Evolutionary conservation across 345 rosid genomes (phyloP).

Genomic region (Raphanus sativus): DNA sequence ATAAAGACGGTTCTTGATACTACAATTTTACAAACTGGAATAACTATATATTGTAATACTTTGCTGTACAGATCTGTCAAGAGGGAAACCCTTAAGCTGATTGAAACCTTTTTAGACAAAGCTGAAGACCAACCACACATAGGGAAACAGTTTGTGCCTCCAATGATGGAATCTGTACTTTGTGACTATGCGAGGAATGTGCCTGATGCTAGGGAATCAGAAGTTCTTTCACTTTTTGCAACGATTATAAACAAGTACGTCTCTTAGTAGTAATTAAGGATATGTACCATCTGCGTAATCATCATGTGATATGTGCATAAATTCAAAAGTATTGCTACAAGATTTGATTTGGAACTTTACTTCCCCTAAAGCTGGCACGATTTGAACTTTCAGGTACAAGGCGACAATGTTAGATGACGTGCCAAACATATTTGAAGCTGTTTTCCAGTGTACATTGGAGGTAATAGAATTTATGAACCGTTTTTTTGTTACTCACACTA

Average conservation of each 20-base stretch:
- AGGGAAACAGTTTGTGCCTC: conserved; percentile 98
- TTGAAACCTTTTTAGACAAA: conserved; percentile 97
- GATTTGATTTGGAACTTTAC: conserved; percentile 2
- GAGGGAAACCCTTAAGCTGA: conserved; percentile 95
- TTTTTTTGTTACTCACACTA: neutral
- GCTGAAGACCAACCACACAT: conserved; percentile 97
- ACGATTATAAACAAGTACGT: conserved; percentile 96
- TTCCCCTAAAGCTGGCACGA: conserved; percentile 14
- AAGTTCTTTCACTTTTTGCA: conserved; percentile 94
- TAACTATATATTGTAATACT: conserved; percentile 14
- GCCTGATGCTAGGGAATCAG: conserved; percentile 99
- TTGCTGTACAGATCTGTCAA: conserved; percentile 80
- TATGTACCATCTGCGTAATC: conserved; percentile 8
- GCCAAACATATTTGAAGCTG: conserved; percentile 96
- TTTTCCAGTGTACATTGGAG: conserved; percentile 98
- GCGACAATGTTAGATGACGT: conserved; percentile 95
- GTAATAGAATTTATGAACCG: conserved; percentile 40
- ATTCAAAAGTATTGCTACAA: conserved; percentile 45
- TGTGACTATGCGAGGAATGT: conserved; percentile 97
- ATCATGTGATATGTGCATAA: conserved; percentile 32
- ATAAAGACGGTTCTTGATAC: neutral
- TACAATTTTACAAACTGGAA: conserved; percentile 3
- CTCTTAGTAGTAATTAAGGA: neutral
- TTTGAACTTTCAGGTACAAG: conserved; percentile 64
- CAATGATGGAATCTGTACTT: conserved; percentile 99